Evolutionary conservation across 768 basidiomycete genomes (phyloP).

Genomic region (Lactarius tabidus): DNA sequence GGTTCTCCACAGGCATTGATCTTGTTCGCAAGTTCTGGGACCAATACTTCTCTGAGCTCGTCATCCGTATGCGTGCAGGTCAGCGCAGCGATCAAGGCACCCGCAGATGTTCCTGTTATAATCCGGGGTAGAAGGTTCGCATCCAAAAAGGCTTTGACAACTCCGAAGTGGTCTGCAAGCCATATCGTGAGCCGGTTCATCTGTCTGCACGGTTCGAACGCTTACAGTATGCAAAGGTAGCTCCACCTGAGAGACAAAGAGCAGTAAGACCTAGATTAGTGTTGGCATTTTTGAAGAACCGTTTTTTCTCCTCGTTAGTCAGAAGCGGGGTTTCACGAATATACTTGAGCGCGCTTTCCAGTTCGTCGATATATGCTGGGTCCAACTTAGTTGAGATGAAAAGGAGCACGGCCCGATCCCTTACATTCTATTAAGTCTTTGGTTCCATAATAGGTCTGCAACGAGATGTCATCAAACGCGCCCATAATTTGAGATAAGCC

Average conservation of each 20-base stretch:
- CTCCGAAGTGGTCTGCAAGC: conserved; percentile 75
- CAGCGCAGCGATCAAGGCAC: conserved; percentile 72
- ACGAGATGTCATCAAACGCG: conserved; percentile 9
- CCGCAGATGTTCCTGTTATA: conserved; percentile 92
- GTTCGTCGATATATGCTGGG: conserved; percentile 75
- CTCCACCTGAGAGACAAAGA: conserved; percentile 93
- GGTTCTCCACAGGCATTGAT: conserved; percentile 83
- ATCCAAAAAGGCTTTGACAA: conserved; percentile 89
- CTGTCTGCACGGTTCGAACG: not conserved
- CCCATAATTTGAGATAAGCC: conserved; percentile 14
- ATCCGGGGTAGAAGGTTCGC: conserved; percentile 84
- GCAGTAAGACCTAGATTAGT: conserved; percentile 90
- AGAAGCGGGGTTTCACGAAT: conserved; percentile 72
- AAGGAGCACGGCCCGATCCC: conserved; percentile 26
- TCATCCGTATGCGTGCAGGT: conserved; percentile 85
- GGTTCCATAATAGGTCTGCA: conserved; percentile 85
- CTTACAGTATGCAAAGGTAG: conserved; percentile 90
- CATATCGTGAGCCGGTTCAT: not conserved
- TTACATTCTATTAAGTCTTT: conserved; percentile 85
- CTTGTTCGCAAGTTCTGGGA: conserved; percentile 78
- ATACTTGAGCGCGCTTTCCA: conserved; percentile 69
- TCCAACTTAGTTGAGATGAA: not conserved
- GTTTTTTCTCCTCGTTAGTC: conserved; percentile 81
- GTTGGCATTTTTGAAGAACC: conserved; percentile 87
- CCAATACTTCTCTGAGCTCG: conserved; percentile 72